Percentiles rank a stretch among this genome's conserved stretches.
Conservation (phyloP, 805 yeast species). For the Candida mattraensis region DNA sequence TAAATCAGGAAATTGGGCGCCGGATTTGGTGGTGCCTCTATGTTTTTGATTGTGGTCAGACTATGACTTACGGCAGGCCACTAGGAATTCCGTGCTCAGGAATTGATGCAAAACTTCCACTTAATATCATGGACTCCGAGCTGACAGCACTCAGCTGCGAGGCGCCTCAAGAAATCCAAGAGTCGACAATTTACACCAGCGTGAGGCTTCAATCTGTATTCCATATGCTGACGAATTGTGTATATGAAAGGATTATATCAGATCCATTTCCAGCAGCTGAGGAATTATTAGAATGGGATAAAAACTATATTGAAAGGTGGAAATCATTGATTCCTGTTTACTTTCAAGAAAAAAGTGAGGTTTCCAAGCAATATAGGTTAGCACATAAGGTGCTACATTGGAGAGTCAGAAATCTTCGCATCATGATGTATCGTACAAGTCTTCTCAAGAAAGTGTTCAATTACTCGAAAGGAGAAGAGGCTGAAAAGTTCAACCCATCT, state of each 20-base stretch:
- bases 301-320: conserved; percentile 14
- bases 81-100: conserved; percentile 21
- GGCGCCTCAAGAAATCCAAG: conserved; percentile 4
- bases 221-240: conserved; percentile 18
- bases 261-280: conserved; percentile 20
- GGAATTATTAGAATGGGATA: conserved; percentile 16
- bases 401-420: conserved; percentile 16
- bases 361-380: conserved; percentile 7
- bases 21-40: conserved; percentile 19
- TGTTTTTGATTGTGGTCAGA: conserved; percentile 18
- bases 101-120: conserved; percentile 14
- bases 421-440: conserved; percentile 17
- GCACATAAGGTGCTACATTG: conserved; percentile 16
- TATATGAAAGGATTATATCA: conserved; percentile 17
- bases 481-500: neutral
- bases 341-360: conserved; percentile 7
- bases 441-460: conserved; percentile 8
- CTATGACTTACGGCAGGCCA: conserved; percentile 18
- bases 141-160: conserved; percentile 8
- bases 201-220: conserved; percentile 14
- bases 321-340: conserved; percentile 9
- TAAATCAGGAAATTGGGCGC: conserved; percentile 13
- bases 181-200: conserved; percentile 17
- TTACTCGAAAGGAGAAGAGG: neutral
- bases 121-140: conserved; percentile 14